Base-by-base conservation (phyloP, 495 filamentous ascomycete species). In the Neurospora sp. region DNA sequence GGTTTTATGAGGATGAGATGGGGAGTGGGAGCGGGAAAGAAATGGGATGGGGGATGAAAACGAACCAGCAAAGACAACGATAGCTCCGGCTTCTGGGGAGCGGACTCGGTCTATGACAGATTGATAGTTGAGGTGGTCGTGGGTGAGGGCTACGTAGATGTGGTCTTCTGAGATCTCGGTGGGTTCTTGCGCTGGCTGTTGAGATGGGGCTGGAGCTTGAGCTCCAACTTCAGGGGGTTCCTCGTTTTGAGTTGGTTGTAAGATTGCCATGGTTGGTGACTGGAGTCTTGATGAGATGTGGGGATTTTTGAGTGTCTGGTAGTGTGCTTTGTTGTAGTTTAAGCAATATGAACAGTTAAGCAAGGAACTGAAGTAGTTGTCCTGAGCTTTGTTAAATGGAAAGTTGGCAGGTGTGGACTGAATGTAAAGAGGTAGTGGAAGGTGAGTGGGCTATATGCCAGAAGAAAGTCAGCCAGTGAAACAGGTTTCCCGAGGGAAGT, bases 11-110 rank as follows among this genome's bases (percentile, higher is more conserved):
- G 44, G 44, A 76, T 73, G 65, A 76, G 40, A 74, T 35, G 44
- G 40, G 14, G 16, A 42, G 5, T 42, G 2, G 16, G 14, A 18
- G 14, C 35, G 35, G 4, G 35, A 37, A 37, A 37, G 4, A 31
- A 20, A 61, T 27, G 18, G 27, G 5, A 37, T 37, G 48, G 70
- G 70, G 53, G 35, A 27, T 41, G 40, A 44, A 40, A 37, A 35
- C 77, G 75, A 78, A 91, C 92, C 92, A 31, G 90, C 91, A 82
- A 98, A 98, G 40, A 98, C 80, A 27, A 97, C 91, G 61, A 97
- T 92, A 59, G 95, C 95, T 40, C 95, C 95, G 9, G 95, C 94
- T 77, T 89, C 85, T 35, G 93, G 91, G 72, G 90, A 93, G 72
- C 90, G 89, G 48, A 97, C 91, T 65, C 85, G 85, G 69, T 89